Evolutionary conservation across 1,284 basidiomycete species (phyloP).

Genomic region (Ceratobasidium sp.): DNA sequence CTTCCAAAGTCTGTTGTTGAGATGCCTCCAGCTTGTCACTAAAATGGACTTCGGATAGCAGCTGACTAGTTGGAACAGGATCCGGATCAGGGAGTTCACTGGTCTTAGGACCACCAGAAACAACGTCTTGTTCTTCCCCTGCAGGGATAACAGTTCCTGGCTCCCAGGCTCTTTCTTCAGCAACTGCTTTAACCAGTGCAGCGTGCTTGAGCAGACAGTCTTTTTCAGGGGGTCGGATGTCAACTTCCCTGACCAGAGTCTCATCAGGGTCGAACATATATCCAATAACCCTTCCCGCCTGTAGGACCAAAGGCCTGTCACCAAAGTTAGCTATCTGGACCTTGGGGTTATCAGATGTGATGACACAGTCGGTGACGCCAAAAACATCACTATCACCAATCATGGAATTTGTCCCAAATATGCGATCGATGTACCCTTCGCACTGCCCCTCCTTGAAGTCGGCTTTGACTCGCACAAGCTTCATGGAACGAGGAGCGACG

Average conservation of each 20-base stretch:
- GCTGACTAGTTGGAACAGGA: slow-evolving; percentile 6
- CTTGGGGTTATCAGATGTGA: slow-evolving; percentile 42
- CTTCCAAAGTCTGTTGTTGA: slow-evolving; percentile 38
- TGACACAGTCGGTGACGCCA: slow-evolving; percentile 47
- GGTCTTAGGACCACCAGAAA: slow-evolving; percentile 49
- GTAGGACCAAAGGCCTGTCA: slow-evolving; percentile 44
- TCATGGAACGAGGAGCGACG: background rate
- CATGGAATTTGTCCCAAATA: background rate
- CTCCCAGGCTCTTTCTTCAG: background rate
- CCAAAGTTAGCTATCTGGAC: slow-evolving; percentile 50
- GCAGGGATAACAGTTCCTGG: background rate
- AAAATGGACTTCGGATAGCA: slow-evolving; percentile 43
- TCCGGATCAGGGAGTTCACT: slow-evolving; percentile 46
- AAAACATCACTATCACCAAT: slow-evolving; percentile 45
- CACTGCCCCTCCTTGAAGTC: background rate
- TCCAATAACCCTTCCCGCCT: slow-evolving; percentile 47
- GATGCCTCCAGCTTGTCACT: background rate
- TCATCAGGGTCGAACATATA: slow-evolving; percentile 42
- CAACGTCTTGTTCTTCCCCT: background rate
- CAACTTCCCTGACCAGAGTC: no score
- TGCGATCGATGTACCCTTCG: background rate
- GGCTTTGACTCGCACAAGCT: background rate
- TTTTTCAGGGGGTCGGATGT: background rate
- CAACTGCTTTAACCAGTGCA: slow-evolving; percentile 45
- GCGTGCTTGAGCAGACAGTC: background rate